Evolutionary conservation across 1,139 yeast species (phyloP), one percentile per base, ranked within the genome.

Genomic region (Geotrichum armillariae): DNA sequence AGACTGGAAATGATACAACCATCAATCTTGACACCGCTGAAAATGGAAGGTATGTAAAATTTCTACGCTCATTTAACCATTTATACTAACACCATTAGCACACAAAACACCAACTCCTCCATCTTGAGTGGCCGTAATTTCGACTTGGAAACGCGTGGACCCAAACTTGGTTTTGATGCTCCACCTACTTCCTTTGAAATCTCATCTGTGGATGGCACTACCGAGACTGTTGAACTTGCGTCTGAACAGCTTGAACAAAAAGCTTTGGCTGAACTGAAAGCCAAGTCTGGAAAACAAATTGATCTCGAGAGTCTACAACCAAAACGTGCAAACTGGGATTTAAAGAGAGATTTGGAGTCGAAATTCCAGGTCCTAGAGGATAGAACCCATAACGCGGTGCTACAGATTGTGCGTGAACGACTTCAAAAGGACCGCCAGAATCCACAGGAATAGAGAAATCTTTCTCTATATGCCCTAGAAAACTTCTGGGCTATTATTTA

Each of bases 331-430:
- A 66, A 71, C 12, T 61, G 66, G 61, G 76, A 71, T 54, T 54
- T 71, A 32, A 65, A 69, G 51, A 56, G 66, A 20, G 71, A 68
- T 50, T 47, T 75, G 3, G 59, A 65, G 22, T 63, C 62, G 0
- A 66, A 68, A 38, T 37, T 72, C 41, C 68, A 67, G n/a, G 54
- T 66, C 4, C 52, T 74, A 20, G 63, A 69, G 18, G 64, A 61
- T 40, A 61, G 67, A 40, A 75, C 79, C 0, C 70, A 74, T 39
- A 62, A 64, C 29, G 72, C 72, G 0, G 66, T 79, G 0, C 65
- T 66, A n/a, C 56, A 65, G 18, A 47, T 74, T 2, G 71, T 78
- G 12, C 66, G 75, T 46, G 72, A 72, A 36, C 61, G 73, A 40
- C 52, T 74, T 14, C 46, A 47, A 22, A 42, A 43, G 29, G 52